Evolutionary conservation across 805 yeast genomes (phyloP), one percentile per base, ranked within the genome.

Genomic region (Ogataea neopini): DNA sequence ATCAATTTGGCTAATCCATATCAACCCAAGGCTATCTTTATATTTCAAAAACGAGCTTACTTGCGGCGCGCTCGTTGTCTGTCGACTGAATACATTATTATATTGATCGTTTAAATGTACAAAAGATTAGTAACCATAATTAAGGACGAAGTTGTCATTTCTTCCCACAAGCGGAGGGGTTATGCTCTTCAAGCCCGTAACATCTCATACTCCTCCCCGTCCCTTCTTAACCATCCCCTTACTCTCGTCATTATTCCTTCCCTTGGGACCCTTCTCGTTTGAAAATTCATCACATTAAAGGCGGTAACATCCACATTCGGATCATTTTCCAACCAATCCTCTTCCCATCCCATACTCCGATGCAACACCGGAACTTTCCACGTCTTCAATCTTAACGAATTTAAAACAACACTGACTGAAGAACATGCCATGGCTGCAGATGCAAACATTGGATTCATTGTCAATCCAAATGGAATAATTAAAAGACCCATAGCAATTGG

Each of bases 401-500:
- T 86, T 39, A 84, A 58, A 22, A 94, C 91, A 18, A 92, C 98
- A 57, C 96, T 86, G 2, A 89, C 83, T 1, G 96, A 88, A 54
- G 96, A 88, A 58, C 89, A 74, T 0, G 96, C 96, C 98, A 94
- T 94, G 1, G 97, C 86, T 11, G 83, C 79, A 35, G 94, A 89
- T 1, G 98, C 98, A 61, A 88, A 79, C 63, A 88, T 83, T 2
- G 98, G 99, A 43, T 88, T 88, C 56, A 91, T 69, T 45, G 85
- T 78, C 42, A 88, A 73, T 30, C 86, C 84, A 68, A 84, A 81
- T 1, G 96, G 96, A 26, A 79, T 67, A 41, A 83, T 76, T 45
- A 92, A 73, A n/a, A 85, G 77, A 1, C 97, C 97, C 84, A 95
- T 92, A 0, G 98, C 97, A 56, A 92, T 77, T 2, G 98, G 99